Evolutionary conservation across 2,329 filamentous ascomycete genomes (phyloP), one percentile per base, ranked within the genome.

Genomic region (Alternaria tenuissima): DNA sequence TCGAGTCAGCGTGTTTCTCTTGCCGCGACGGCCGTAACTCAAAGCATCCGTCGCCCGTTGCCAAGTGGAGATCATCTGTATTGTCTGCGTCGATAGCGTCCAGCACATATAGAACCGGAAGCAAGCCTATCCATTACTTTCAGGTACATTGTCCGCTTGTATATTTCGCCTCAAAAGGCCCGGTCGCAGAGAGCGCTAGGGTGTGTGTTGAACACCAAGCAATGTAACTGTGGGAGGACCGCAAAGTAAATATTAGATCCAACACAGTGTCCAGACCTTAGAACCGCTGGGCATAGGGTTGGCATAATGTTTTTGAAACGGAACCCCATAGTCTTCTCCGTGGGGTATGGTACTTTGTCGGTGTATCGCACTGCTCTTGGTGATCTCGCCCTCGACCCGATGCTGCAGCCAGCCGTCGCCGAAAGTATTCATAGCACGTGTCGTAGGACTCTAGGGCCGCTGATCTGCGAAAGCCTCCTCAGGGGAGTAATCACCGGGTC

Each of bases 31-130:
- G 48, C 62, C 61, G 60, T 64, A 65, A 61, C 63, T 60, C 66
- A 55, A 51, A 47, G 61, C 54, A 48, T 59, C 54, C 52, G 52
- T 51, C 54, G 62, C 64, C 67, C 61, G 65, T 71, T 73, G 71
- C 71, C 71, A 69, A 74, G 71, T 60, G 63, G 61, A 59, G 63
- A 66, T 68, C 67, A 65, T 67, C 66, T 55, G 26, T 64, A 63
- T 72, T 68, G 62, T 69, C 57, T 72, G 71, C 68, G 63, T 63
- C 65, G 36, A 61, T 63, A 67, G 63, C 57, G 62, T 53, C 59
- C 55, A 46, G 46, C 57, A 56, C 46, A 60, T 54, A 59, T 63
- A 55, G 53, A 58, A 44, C 52, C 59, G 43, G 55, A 56, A 53
- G 59, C 62, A 57, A 36, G 55, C 59, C 58, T 59, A 48, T 55